Evolutionary conservation across 2,329 filamentous ascomycete genomes (phyloP), one percentile per base, ranked within the genome.

Genomic region (Biscogniauxia mediterranea): DNA sequence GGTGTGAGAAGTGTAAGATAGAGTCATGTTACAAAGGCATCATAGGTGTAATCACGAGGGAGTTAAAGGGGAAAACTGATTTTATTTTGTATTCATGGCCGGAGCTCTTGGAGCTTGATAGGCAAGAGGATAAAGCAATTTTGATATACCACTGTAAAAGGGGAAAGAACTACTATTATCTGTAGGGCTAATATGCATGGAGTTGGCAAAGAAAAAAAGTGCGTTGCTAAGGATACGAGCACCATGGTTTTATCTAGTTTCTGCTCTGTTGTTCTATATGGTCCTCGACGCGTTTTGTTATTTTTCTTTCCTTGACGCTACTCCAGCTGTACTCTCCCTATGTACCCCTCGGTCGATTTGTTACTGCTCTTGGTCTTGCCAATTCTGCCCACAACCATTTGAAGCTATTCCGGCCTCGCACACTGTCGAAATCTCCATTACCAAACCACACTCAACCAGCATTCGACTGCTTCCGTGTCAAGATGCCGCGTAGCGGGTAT

Each of bases 11-110:
- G 23, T 5, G 26, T 19, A 13, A 38, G 28, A 25, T 19, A n/a
- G 9, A 26, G 15, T 11, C 19, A 60, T 32, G 26, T 28, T n/a
- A n/a, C n/a, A n/a, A 21, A 55, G 42, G 5, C 51, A 51, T 28
- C 52, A 32, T 65, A 57, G 51, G 42, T 21, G 32, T 19, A n/a
- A 53, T 61, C 58, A 49, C 38, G 3, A 5, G n/a, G 26, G 21
- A 20, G 52, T 8, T 54, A 11, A 23, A 25, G 19, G 19, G 15
- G 21, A 11, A 25, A 52, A 52, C 9, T 13, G 50, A 6, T 21
- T 21, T 5, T 52, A 21, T 19, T 21, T 3, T 21, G 17, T 21
- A 21, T 52, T 52, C 21, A 52, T 23, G 50, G 8, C 19, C 23
- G 7, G 2, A 21, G 11, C 19, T 25, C 19, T 1, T 9, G 9